Conservation (phyloP, 2,329 filamentous ascomycete genomes). For the Trichophyton rubrum region DNA sequence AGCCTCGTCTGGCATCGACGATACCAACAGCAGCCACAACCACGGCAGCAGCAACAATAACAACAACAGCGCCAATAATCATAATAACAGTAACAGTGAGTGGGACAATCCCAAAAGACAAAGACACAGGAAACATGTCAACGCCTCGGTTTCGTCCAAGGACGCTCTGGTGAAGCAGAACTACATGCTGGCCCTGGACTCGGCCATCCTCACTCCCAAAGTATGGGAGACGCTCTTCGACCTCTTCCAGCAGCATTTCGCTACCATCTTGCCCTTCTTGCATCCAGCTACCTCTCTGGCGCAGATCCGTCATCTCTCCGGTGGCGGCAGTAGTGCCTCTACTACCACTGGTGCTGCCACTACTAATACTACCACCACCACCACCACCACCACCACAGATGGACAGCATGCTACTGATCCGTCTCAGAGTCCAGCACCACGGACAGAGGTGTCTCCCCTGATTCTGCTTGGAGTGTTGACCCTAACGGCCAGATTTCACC, state of each 20-base stretch:
- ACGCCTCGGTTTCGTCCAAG: conserved; percentile 22
- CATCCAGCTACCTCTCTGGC: conserved; percentile 43
- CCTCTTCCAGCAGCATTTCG: conserved; percentile 47
- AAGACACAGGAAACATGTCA: conserved; percentile 25
- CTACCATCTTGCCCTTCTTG: conserved; percentile 45
- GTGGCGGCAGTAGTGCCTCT: conserved; percentile 11
- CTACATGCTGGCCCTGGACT: conserved; percentile 37
- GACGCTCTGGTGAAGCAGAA: conserved; percentile 12
- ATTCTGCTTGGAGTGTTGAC: conserved; percentile 45
- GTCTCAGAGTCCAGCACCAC: conserved; percentile 18
- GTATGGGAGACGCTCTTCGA: conserved; percentile 48
- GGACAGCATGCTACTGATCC: neutral
- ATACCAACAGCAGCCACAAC: conserved; percentile 14
- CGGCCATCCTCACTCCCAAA: conserved; percentile 39
- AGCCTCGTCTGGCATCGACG: conserved; percentile 21
- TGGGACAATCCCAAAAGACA: conserved; percentile 33
- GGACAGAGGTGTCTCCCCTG: conserved; percentile 33
- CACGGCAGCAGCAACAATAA: conserved; percentile 20
- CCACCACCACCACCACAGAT: neutral
- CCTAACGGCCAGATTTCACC: conserved; percentile 44
- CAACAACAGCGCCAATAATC: conserved; percentile 11
- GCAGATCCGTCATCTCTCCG: conserved; percentile 30
- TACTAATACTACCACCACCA: neutral
- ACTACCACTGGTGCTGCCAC: conserved; percentile 1
- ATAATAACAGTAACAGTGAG: conserved; percentile 18